Evolutionary conservation across 1,284 basidiomycete species (phyloP), one percentile per base, ranked within the genome.

Genomic region (Trametes hirsuta): DNA sequence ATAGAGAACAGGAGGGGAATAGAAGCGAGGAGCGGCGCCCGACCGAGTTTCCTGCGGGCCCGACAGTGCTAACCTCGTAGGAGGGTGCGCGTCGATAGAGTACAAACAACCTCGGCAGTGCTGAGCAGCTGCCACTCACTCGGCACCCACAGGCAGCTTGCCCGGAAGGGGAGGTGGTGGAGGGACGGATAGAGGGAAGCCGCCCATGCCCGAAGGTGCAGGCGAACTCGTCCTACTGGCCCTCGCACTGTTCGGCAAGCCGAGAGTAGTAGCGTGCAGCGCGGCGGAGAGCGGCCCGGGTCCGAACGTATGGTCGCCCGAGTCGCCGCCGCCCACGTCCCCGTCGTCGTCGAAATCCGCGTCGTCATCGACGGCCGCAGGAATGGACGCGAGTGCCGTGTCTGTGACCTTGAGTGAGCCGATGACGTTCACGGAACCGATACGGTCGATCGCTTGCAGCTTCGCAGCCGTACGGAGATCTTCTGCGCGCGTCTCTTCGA

Each of bases 401-500:
- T 62, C 61, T 8, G n/a, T 62, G 14, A 48, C 55, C 45, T 61
- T 66, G 21, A 56, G 41, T 21, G 64, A 56, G 36, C 40, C 52
- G 37, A 58, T 40, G 39, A 60, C 47, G 24, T 40, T 36, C 12
- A 53, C 52, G 41, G 63, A 58, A 30, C 54, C 57, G 15, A 56
- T 53, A 22, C 64, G 64, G 63, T 74, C 72, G 41, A 72, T 70
- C 22, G 70, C 70, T 54, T 70, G 59, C 42, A 74, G 63, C 60
- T 71, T 68, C 25, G 73, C 72, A 14, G 71, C 67, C 14, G 70
- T 70, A 9, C 86, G 81, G 22, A 79, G 76, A 66, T 92, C 87
- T 65, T 87, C 88, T 63, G 86, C 84, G 62, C 83, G 84, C 30
- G 90, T 92, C 73, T 92, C 87, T 63, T 87, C 82, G 61, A 93